Conservation (phyloP, 179 eudicot species). For the Silene coronaria region DNA sequence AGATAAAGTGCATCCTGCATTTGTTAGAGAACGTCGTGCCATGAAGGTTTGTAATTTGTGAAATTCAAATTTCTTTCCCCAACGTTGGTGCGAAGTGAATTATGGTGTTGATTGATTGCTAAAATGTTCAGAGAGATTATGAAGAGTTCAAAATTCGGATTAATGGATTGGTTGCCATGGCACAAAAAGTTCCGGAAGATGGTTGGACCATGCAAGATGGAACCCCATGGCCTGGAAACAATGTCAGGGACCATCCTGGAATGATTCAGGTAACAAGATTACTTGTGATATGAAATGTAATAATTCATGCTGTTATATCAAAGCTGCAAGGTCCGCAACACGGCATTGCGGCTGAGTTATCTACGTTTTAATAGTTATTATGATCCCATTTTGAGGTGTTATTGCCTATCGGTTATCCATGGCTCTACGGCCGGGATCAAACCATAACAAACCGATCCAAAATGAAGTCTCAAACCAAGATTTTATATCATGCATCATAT, state of each 20-base stretch:
- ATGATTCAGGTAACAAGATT: constrained; percentile 74
- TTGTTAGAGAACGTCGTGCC: constrained; percentile 94
- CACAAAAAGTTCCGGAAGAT: constrained; percentile 87
- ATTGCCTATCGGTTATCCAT: not conserved
- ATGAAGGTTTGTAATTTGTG: constrained; percentile 53
- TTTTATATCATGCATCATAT: not conserved
- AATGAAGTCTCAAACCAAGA: not conserved
- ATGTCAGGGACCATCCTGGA: constrained; percentile 90
- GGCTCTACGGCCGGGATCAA: not conserved
- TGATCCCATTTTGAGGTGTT: not conserved
- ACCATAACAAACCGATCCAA: not conserved
- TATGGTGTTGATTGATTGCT: not conserved
- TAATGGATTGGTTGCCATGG: constrained; percentile 88
- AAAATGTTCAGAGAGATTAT: constrained; percentile 70
- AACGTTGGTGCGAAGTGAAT: not conserved
- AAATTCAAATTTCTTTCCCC: not conserved
- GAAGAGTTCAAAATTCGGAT: constrained; percentile 84
- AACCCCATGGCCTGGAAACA: constrained; percentile 97
- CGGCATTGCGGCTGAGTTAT: not conserved
- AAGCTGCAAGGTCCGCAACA: not conserved
- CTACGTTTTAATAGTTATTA: not conserved
- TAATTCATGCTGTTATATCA: not conserved
- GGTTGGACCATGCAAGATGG: constrained; percentile 99
- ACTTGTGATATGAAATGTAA: not conserved
- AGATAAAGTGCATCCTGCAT: constrained; percentile 87